These are phyloP conservation scores for Rhizophora apiculata DNA, from an alignment of 345 rosid species.

Conservation along the genomic window DNA sequence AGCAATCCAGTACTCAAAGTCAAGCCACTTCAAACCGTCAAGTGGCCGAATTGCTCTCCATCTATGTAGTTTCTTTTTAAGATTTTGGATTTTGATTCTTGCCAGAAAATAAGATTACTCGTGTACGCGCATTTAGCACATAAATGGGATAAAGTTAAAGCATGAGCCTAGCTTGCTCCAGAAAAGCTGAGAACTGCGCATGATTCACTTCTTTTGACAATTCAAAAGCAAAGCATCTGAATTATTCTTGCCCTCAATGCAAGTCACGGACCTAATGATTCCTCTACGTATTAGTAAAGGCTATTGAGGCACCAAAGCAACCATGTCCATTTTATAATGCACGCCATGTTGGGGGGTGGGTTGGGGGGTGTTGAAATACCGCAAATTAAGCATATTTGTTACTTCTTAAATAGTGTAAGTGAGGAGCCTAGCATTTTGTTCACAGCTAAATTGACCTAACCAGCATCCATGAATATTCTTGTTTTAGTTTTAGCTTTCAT, in stretches of 20 bases:
- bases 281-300: no score
- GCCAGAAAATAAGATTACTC: background rate
- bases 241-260: slow-evolving; percentile 26
- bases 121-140: background rate
- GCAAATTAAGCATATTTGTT: background rate
- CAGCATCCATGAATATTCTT: slow-evolving; percentile 33
- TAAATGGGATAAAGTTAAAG: slow-evolving; percentile 7
- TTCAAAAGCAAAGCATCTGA: slow-evolving; percentile 15
- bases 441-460: background rate
- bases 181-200: background rate
- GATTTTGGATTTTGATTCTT: background rate
- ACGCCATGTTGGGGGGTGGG: background rate
- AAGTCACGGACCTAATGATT: slow-evolving; percentile 20
- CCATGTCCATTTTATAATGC: background rate
- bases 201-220: background rate
- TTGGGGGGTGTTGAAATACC: no score
- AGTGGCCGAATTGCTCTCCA: background rate
- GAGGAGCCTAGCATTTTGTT: slow-evolving; percentile 4
- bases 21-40: background rate
- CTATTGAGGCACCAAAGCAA: background rate
- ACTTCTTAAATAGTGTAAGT: background rate
- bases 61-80: background rate
- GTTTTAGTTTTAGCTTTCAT: slow-evolving; percentile 29
- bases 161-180: slow-evolving; percentile 1
- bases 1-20: slow-evolving; percentile 17